Conservation (phyloP, 768 basidiomycete species). For the Collybia sp. region DNA sequence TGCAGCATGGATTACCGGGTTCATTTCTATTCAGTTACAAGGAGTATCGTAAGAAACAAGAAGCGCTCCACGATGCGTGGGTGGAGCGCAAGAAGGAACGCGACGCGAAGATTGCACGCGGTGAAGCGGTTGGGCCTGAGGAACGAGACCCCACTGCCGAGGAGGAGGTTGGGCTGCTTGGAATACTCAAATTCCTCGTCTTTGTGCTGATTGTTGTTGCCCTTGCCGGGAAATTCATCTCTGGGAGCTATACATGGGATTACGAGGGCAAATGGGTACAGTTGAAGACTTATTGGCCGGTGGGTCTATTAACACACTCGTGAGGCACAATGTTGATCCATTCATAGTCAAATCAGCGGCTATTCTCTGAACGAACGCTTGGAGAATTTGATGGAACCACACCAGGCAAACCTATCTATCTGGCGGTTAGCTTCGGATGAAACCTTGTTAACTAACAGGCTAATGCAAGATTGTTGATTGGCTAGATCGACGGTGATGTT, state of each 20-base stretch:
- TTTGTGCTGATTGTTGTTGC: conserved; percentile 47
- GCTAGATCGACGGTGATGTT: conserved; percentile 85
- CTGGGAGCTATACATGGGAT: conserved; percentile 86
- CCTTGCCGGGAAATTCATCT: conserved; percentile 78
- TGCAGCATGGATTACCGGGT: conserved; percentile 3
- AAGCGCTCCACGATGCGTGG: conserved; percentile 60
- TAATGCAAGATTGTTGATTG: conserved; percentile 6
- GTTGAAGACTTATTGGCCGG: conserved; percentile 62
- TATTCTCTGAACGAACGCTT: conserved; percentile 74
- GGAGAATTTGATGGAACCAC: conserved; percentile 68
- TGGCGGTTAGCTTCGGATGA: conserved; percentile 55
- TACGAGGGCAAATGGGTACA: conserved; percentile 60
- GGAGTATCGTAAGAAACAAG: conserved; percentile 59
- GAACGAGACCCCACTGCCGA: conserved; percentile 71
- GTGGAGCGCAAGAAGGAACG: conserved; percentile 65
- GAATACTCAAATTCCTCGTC: conserved; percentile 66
- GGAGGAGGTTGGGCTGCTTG: conserved; percentile 58
- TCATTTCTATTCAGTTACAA: conserved; percentile 44
- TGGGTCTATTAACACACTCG: conserved; percentile 20
- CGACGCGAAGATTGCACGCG: conserved; percentile 67
- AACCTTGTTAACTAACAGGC: background rate
- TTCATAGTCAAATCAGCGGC: conserved; percentile 46
- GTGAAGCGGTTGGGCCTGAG: conserved; percentile 68
- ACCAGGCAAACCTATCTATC: conserved; percentile 65
- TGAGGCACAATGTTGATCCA: background rate